Evolutionary conservation across 2,329 filamentous ascomycete species (phyloP), one percentile per base, ranked within the genome.

Genomic region (Stagonosporopsis rhizophila): DNA sequence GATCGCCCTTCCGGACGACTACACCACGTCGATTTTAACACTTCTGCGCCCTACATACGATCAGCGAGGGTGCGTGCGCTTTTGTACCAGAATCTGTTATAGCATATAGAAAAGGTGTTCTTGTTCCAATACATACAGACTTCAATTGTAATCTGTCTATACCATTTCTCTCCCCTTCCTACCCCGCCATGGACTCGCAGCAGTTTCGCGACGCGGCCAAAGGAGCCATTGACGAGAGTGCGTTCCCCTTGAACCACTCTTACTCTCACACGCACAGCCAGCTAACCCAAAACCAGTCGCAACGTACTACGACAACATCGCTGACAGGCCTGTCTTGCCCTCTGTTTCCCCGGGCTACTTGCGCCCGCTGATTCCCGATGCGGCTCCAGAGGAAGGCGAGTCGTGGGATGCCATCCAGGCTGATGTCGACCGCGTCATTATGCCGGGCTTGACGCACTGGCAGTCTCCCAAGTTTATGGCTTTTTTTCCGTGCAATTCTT

Each of bases 371-470:
- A 86, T 98, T 20, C 94, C 94, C 2, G 69, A 77, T 35, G 81
- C 79, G 50, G 86, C 85, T 35, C 94, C 85, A 44, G 81, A 83
- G 63, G 81, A 85, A 56, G 89, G 83, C 68, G 92, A 89, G 81
- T 79, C 84, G 71, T 96, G 93, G 91, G 78, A 82, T 20, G 81
- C 85, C 48, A 97, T 98, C 70, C 90, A 92, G 67, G 82, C 86
- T 54, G 94, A 98, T 73, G 87, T 98, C 47, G 89, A 93, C 67
- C 79, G 83, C 40, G 91, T 95, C 73, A 96, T 98, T 71, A 86
- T 96, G 73, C 94, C 94, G 0, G 94, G 94, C 6, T 82, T 98
- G 51, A 97, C 94, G 0, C 94, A 97, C 78, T 98, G 94, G 92
- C 89, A 96, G 74, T 91, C 88, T 2, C 94, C 73, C 28, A 92